phyloP scores from a whole-genome alignment of 305 asterid species.

The Lippia alba region DNA sequence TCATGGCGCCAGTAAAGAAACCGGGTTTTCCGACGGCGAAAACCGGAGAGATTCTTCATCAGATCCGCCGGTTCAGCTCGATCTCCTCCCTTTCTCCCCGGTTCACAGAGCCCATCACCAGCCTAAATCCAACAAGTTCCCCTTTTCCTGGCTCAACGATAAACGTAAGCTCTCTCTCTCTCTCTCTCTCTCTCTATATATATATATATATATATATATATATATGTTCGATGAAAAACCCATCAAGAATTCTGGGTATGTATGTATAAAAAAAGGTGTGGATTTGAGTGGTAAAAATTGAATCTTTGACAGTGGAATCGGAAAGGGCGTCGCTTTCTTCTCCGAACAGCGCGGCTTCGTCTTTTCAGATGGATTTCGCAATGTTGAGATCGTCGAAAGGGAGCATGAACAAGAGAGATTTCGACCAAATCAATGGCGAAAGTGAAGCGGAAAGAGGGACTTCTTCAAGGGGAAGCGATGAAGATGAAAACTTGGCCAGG shows the following conservation, averaged over 20 bases:
- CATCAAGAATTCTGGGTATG: no score
- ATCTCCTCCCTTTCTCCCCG: slow-evolving; percentile 73
- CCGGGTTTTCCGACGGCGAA: slow-evolving; percentile 31
- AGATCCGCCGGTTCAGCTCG: slow-evolving; percentile 82
- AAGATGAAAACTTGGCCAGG: slow-evolving; percentile 61
- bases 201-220: no score
- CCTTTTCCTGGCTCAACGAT: slow-evolving; percentile 70
- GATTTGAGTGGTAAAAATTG: no score
- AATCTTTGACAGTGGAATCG: slow-evolving; percentile 38
- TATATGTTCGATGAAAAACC: no score
- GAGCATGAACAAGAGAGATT: slow-evolving; percentile 37
- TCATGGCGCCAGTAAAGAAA: background rate
- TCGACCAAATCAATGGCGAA: slow-evolving; percentile 37
- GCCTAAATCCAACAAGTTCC: slow-evolving; percentile 41
- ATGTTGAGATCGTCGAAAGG: slow-evolving; percentile 43
- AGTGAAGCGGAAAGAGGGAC: slow-evolving; percentile 43
- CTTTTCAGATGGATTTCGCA: slow-evolving; percentile 67
- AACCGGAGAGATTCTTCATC: slow-evolving; percentile 33
- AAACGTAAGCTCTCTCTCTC: slow-evolving; percentile 44
- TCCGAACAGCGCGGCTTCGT: slow-evolving; percentile 62
- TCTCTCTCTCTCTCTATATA: background rate
- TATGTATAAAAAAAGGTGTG: no score
- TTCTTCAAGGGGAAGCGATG: slow-evolving; percentile 68
- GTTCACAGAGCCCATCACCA: slow-evolving; percentile 44
- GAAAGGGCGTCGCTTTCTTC: slow-evolving; percentile 50